Evolutionary conservation across 345 rosid genomes (phyloP), one percentile per base, ranked within the genome.

Genomic region (Cochlearia excelsa): DNA sequence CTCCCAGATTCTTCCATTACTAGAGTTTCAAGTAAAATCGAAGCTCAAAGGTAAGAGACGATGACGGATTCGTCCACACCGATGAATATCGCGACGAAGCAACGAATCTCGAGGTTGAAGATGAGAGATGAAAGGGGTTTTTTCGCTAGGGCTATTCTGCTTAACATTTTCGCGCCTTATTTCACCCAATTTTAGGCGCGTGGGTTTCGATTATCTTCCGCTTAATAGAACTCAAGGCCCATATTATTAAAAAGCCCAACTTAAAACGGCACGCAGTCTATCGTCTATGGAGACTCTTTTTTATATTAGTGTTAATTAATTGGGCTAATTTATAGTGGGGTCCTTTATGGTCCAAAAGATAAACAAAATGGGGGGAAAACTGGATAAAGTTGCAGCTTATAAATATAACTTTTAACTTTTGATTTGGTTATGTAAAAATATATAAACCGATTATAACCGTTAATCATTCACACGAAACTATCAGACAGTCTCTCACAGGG

Each of bases 1-100:
- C 51, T 46, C 26, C 71, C 63, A 30, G 5, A 29, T 63, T 71
- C 59, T 70, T 69, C 74, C 85, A 81, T 76, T 28, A 9, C 39
- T 53, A 3, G 1, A 28, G 16, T 43, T 38, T 38, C 4, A 44
- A 27, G 23, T 26, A 27, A 26, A 38, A 7, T 48, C 3, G 27
- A 34, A 53, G 1, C 2, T 57, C 30, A 31, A 7, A 11, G 29
- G 5, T 10, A 9, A n/a, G 35, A n/a, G 45, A 59, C 1, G 35
- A 46, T 33, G 26, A 54, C 0, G 8, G 6, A 26, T 54, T 37
- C 5, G 16, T 1, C 27, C 46, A 28, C 31, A 26, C 39, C 27
- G 23, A 16, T 16, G 23, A 16, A 16, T 16, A 7, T 33, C 56
- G 41, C 1, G 10, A 33, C 28, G 57, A 35, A 29, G 37, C 29